phyloP scores from a whole-genome alignment of 2,329 filamentous ascomycete species.

The Fusarium euwallaceae region DNA sequence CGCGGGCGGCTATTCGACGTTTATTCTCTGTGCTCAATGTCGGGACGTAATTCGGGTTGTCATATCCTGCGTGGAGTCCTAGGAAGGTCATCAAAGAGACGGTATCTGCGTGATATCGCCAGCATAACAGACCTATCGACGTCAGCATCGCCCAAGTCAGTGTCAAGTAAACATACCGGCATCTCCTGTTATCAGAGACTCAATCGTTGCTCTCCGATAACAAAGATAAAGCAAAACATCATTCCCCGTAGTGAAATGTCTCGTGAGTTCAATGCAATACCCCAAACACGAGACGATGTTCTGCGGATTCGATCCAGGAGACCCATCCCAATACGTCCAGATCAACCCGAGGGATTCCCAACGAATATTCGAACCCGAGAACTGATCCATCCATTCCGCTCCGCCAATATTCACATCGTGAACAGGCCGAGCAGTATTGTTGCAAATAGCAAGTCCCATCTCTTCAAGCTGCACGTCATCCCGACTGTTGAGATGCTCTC shows the following conservation, averaged over 20 bases:
- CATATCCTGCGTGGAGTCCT: conserved; percentile 49
- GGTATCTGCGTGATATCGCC: conserved; percentile 54
- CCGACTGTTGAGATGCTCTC: conserved; percentile 42
- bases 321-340: conserved; percentile 45
- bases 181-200: conserved; percentile 56
- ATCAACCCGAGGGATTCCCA: conserved; percentile 61
- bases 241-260: conserved; percentile 50
- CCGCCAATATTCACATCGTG: conserved; percentile 52
- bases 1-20: conserved; percentile 49
- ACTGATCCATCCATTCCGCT: conserved; percentile 55
- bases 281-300: conserved; percentile 30
- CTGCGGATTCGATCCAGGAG: background rate
- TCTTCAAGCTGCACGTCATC: conserved; percentile 51
- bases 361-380: conserved; percentile 54
- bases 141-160: background rate
- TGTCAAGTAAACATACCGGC: conserved; percentile 49
- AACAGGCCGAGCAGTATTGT: conserved; percentile 54
- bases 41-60: conserved; percentile 46
- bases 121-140: conserved; percentile 51
- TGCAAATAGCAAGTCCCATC: conserved; percentile 52
- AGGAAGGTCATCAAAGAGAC: conserved; percentile 54
- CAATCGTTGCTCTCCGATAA: conserved; percentile 51
- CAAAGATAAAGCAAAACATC: conserved; percentile 55
- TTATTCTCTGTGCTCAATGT: conserved; percentile 53
- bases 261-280: conserved; percentile 52